phyloP scores from a whole-genome alignment of 768 basidiomycete species.

The Trametopsis cervina region DNA sequence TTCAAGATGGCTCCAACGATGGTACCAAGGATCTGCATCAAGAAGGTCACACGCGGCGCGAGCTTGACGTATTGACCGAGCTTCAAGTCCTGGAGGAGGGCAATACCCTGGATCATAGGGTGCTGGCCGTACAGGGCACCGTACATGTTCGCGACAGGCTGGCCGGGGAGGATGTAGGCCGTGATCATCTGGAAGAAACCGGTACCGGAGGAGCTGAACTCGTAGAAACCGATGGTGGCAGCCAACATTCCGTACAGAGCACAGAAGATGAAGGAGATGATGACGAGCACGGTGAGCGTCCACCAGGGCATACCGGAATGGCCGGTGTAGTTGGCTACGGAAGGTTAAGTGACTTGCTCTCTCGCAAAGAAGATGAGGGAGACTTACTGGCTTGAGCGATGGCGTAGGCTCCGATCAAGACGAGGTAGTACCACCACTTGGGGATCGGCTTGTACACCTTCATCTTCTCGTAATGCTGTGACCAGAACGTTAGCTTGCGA shows the following conservation, averaged over 20 bases:
- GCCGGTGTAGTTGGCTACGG: conserved; percentile 36
- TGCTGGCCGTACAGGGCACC: conserved; percentile 37
- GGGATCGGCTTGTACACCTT: conserved; percentile 38
- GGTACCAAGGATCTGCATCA: conserved; percentile 28
- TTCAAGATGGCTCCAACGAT: conserved; percentile 45
- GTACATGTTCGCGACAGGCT: conserved; percentile 27
- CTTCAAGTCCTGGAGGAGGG: conserved; percentile 55
- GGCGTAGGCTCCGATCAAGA: conserved; percentile 36
- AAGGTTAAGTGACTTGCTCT: not conserved
- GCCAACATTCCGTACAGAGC: conserved; percentile 40
- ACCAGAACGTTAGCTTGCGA: conserved; percentile 19
- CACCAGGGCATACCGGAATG: conserved; percentile 52
- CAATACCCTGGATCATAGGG: conserved; percentile 35
- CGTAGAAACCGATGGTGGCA: conserved; percentile 24
- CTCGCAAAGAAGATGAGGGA: conserved; percentile 5
- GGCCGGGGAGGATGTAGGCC: conserved; percentile 24
- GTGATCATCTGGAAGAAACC: conserved; percentile 25
- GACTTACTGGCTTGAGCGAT: conserved; percentile 44
- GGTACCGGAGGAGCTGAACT: conserved; percentile 20
- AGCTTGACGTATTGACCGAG: conserved; percentile 51
- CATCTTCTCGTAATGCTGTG: conserved; percentile 55
- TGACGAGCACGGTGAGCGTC: conserved; percentile 39
- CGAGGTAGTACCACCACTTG: conserved; percentile 44
- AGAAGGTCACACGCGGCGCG: conserved; percentile 54
- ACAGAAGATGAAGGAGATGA: conserved; percentile 45